Base-by-base conservation (phyloP, 805 yeast species). In the Starmerella vaccinii region DNA sequence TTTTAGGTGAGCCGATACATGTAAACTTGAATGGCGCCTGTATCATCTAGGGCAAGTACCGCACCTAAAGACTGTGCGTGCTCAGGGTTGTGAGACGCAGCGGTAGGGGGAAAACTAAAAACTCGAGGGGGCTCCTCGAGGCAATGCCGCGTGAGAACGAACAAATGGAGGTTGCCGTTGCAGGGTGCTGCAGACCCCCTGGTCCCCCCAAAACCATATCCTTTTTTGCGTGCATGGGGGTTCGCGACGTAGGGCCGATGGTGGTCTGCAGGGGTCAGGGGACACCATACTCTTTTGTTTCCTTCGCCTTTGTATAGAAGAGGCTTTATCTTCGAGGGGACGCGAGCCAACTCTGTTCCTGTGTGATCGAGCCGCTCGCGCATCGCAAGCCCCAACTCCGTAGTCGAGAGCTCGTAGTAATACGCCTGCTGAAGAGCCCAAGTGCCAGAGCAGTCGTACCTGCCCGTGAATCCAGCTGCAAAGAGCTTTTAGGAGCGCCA, bases 261-360 rank as follows among this genome's bases (percentile, higher is more conserved):
- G 5, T 2, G 38, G 22, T 34, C 38, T 34, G 22, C 38, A 34
- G 38, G 38, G 38, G 38, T 37, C 40, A 37, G 40, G 40, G 40
- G 40, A 37, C 40, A 37, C 40, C 40, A 37, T 37, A 37, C 40
- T 37, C 40, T 37, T 37, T 37, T 15, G 16, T 22, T 37, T 15
- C 26, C 21, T 37, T 16, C 19, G 26, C 24, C 26, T 13, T 37
- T 19, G 40, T 21, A 6, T 5, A 21, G 26, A 7, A 22, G 26
- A 13, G 13, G 26, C 15, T 12, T 23, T 37, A 1, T 10, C 26
- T 13, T 22, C 12, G 40, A 18, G 13, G 26, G 40, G n/a, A 37
- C 24, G n/a, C 10, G 7, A 37, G 24, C 16, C n/a, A 37, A 34
- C 38, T 13, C 15, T 32, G 35, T 16, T 32, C 16, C 35, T 32